Evolutionary conservation across 1,139 yeast genomes (phyloP), one percentile per base, ranked within the genome.

Genomic region (Lodderomyces margitis): DNA sequence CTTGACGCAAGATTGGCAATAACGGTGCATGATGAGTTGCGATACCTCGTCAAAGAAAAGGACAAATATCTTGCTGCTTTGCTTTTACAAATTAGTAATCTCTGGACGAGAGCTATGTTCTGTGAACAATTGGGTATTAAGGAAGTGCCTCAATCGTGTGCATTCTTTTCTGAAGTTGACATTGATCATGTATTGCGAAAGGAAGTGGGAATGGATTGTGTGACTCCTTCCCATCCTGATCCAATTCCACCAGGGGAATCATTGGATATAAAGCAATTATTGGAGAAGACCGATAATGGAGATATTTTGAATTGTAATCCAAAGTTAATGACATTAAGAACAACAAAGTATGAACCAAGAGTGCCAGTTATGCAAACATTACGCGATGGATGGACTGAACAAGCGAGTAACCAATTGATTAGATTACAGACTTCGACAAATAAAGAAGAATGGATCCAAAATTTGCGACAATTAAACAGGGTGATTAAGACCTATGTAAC

Each of bases 91-190:
- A 77, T 94, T 17, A 80, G 95, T 46, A 94, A 94, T 58, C 57
- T 91, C 6, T 94, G 99, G 99, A 92, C 98, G 0, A 72, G 99
- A 49, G 95, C 95, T 1, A 85, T 92, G 82, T 94, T 94, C 57
- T 87, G 95, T 51, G 95, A 91, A 56, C 95, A 91, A 56, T 63
- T 92, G 57, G 98, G 98, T 0, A 84, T 94, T 44, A 74, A 78
- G 33, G 96, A 91, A 51, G 71, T 94, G 33, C 98, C 99, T 0
- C 96, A 89, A 54, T 83, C 92, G 15, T 87, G 95, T 64, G 98
- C 98, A 0, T 94, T 92, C 58, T 94, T 94, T 61, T 87, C 96
- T 0, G 89, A 89, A 41, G 91, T 94, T 37, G 99, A 94, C 58
- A 78, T 94, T 44, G 99, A 94, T 58, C 79, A 74, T 49, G 87